Conservation (phyloP, 768 basidiomycete species). For the Hysterangium stoloniferum region DNA sequence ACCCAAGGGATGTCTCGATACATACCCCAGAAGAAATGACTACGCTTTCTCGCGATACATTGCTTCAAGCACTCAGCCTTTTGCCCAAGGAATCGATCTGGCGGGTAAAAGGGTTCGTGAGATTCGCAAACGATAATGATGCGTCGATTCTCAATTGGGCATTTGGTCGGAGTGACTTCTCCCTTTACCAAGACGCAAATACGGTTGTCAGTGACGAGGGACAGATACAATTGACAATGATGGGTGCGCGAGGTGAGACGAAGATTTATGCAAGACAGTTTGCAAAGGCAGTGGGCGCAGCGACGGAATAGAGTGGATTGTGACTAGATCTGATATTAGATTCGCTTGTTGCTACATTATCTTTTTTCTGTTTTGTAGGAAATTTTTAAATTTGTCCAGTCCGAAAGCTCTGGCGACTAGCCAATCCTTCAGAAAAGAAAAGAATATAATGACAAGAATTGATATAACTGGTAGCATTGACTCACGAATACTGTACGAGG, state of each 20-base stretch:
- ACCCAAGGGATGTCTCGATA: background rate
- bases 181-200: conserved; percentile 22
- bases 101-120: conserved; percentile 84
- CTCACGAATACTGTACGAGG: conserved; percentile 5
- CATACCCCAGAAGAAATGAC: background rate
- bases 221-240: conserved; percentile 64
- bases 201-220: conserved; percentile 24
- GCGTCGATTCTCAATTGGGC: conserved; percentile 83
- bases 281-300: conserved; percentile 35
- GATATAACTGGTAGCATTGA: background rate
- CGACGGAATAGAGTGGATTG: background rate
- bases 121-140: conserved; percentile 31
- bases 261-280: conserved; percentile 48
- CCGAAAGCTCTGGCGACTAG: conserved; percentile 5
- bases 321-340: background rate
- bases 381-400: conserved; percentile 7
- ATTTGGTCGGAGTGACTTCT: conserved; percentile 76
- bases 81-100: conserved; percentile 67
- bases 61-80: conserved; percentile 39
- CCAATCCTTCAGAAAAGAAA: conserved; percentile 3
- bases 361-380: background rate
- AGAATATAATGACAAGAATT: too few species aligned
- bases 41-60: conserved; percentile 22
- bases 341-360: background rate
- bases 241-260: conserved; percentile 87